These are phyloP conservation scores for Amanita fuliginea DNA, from an alignment of 768 basidiomycete species.

Conservation along the genomic window DNA sequence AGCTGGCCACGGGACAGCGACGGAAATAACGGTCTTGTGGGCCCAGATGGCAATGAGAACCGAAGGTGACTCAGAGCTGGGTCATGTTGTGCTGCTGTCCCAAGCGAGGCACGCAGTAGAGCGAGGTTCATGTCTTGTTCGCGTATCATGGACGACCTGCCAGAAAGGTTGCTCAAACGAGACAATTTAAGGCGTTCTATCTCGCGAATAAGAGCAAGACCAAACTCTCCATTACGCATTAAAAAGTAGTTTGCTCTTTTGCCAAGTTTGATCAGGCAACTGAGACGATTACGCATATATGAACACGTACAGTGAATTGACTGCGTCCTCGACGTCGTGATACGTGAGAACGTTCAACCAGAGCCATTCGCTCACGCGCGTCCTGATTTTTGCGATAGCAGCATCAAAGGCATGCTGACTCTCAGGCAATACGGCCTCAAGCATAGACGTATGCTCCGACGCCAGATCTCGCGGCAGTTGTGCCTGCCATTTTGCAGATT, in stretches of 20 bases:
- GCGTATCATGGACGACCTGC: slow-evolving; percentile 64
- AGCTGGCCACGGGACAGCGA: slow-evolving; percentile 38
- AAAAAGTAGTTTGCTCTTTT: slow-evolving; percentile 83
- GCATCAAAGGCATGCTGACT: slow-evolving; percentile 70
- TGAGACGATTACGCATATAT: neutral
- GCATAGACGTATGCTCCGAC: slow-evolving; percentile 48
- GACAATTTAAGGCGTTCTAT: slow-evolving; percentile 76
- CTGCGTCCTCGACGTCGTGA: slow-evolving; percentile 73
- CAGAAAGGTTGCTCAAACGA: slow-evolving; percentile 58
- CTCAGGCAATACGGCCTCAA: slow-evolving; percentile 61
- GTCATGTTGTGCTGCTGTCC: slow-evolving; percentile 83
- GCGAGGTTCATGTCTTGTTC: slow-evolving; percentile 88
- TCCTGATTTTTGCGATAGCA: slow-evolving; percentile 64
- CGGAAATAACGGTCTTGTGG: slow-evolving; percentile 71
- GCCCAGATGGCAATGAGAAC: slow-evolving; percentile 73
- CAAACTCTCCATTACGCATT: slow-evolving; percentile 80
- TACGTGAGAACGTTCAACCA: slow-evolving; percentile 84
- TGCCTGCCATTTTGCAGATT: slow-evolving; percentile 67
- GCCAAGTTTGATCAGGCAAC: slow-evolving; percentile 9
- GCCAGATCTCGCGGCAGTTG: slow-evolving; percentile 64
- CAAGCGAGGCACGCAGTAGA: slow-evolving; percentile 77
- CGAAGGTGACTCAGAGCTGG: slow-evolving; percentile 61
- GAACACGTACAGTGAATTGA: slow-evolving; percentile 67
- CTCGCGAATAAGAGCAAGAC: slow-evolving; percentile 74
- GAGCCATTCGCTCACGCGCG: slow-evolving; percentile 85